Evolutionary conservation across 1,284 basidiomycete species (phyloP).

Genomic region (Laetiporus sulphureus): DNA sequence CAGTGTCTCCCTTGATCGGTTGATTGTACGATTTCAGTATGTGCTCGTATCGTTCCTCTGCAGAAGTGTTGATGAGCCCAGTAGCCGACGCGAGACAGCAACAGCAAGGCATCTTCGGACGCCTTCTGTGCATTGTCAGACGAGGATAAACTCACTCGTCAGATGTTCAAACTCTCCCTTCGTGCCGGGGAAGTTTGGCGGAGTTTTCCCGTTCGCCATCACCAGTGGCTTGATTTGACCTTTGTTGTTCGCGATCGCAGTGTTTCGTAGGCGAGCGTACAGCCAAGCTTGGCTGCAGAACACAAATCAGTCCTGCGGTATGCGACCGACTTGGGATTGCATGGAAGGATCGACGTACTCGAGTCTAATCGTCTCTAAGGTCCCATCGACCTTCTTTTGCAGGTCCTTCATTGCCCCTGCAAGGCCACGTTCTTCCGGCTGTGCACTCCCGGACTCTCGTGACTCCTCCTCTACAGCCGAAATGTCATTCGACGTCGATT

Average conservation of each 20-base stretch:
- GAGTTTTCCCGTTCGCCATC: conserved; percentile 29
- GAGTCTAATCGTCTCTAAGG: conserved; percentile 26
- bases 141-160: conserved; percentile 27
- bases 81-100: neutral
- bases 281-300: conserved; percentile 28
- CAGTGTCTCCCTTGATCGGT: conserved; percentile 30
- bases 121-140: neutral
- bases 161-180: conserved; percentile 36
- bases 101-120: neutral
- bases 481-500: conserved; percentile 1
- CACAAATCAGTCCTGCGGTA: no score
- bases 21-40: conserved; percentile 29
- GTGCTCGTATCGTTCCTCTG: conserved; percentile 35
- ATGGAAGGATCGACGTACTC: conserved; percentile 22
- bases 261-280: conserved; percentile 30
- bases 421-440: conserved; percentile 9
- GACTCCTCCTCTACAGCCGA: conserved; percentile 7
- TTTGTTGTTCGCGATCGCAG: conserved; percentile 27
- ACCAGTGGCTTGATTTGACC: conserved; percentile 24
- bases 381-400: conserved; percentile 26
- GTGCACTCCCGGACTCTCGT: conserved; percentile 7
- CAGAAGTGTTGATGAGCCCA: no score
- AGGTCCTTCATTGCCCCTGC: conserved; percentile 23
- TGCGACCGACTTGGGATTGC: no score
- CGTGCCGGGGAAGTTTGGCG: conserved; percentile 30